phyloP scores from a whole-genome alignment of 148 eudicot genomes.

The Vaccinium macrocarpon region DNA sequence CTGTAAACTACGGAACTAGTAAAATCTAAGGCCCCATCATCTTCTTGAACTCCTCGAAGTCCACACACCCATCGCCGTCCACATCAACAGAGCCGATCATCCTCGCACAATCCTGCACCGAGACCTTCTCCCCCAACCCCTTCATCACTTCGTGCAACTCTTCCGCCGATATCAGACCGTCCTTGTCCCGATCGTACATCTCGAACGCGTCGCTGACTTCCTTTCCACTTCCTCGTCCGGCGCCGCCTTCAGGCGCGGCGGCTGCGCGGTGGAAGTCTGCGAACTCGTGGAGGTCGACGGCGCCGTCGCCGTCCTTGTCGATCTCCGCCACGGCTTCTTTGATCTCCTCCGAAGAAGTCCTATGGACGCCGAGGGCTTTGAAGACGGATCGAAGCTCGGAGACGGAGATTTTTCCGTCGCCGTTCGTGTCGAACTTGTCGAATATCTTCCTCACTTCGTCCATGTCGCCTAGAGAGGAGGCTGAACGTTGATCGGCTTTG shows the following conservation, averaged over 20 bases:
- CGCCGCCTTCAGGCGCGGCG: not conserved
- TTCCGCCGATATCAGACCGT: constrained; percentile 21
- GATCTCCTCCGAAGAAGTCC: not conserved
- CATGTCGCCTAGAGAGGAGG: not conserved
- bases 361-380: constrained; percentile 15
- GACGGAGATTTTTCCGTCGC: constrained; percentile 27
- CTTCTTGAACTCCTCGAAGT: constrained; percentile 28
- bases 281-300: constrained; percentile 16
- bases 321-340: constrained; percentile 7
- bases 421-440: constrained; percentile 22
- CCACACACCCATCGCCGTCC: constrained; percentile 24
- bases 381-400: constrained; percentile 16
- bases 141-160: constrained; percentile 21
- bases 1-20: not conserved
- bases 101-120: constrained; percentile 17
- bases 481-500: not conserved
- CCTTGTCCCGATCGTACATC: constrained; percentile 18
- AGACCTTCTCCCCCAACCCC: constrained; percentile 21
- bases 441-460: constrained; percentile 15
- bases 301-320: constrained; percentile 26
- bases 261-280: constrained; percentile 8
- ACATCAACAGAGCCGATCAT: constrained; percentile 24
- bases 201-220: constrained; percentile 22
- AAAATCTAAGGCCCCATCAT: constrained; percentile 15
- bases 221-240: not conserved